Evolutionary conservation across 2,329 filamentous ascomycete species (phyloP).

Genomic region (Nemania bipapillata): DNA sequence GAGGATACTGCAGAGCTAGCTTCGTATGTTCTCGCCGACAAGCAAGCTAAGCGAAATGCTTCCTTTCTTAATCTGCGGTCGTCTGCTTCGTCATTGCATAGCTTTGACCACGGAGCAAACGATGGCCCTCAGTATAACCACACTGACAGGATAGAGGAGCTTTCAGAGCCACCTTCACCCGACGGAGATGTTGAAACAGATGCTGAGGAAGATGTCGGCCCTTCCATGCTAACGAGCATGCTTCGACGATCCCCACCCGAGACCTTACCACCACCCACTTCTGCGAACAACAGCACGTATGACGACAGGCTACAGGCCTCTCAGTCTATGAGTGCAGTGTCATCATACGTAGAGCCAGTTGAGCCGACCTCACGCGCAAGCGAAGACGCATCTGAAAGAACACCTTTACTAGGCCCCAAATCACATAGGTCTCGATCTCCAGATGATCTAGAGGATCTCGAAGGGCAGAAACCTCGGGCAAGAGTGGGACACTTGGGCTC

Average conservation of each 20-base stretch:
- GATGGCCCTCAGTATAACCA: constrained; percentile 36
- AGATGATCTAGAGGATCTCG: constrained; percentile 57
- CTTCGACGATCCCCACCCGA: constrained; percentile 62
- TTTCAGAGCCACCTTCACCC: constrained; percentile 47
- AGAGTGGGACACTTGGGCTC: constrained; percentile 41
- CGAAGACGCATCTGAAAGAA: constrained; percentile 54
- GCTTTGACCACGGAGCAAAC: constrained; percentile 44
- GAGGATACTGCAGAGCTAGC: constrained; percentile 89
- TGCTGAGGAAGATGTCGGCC: constrained; percentile 41
- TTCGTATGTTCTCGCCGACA: constrained; percentile 79
- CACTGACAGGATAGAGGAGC: constrained; percentile 47
- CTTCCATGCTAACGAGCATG: constrained; percentile 59
- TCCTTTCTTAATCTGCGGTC: constrained; percentile 59
- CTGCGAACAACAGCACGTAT: constrained; percentile 3
- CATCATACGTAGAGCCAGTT: constrained; percentile 17
- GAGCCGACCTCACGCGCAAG: not conserved
- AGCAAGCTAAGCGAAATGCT: constrained; percentile 58
- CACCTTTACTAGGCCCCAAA: constrained; percentile 59
- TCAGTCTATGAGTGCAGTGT: constrained; percentile 26
- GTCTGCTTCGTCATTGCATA: constrained; percentile 51
- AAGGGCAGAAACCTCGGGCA: constrained; percentile 59
- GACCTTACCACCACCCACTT: constrained; percentile 39
- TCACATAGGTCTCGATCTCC: constrained; percentile 49
- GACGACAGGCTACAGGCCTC: constrained; percentile 25
- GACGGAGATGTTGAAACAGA: constrained; percentile 35